A percentile compares a stretch with the other conserved stretches of the same genome.
Conservation (phyloP, 2,329 filamentous ascomycete species). For the Xenosphaeropsis pyriputrescens region DNA sequence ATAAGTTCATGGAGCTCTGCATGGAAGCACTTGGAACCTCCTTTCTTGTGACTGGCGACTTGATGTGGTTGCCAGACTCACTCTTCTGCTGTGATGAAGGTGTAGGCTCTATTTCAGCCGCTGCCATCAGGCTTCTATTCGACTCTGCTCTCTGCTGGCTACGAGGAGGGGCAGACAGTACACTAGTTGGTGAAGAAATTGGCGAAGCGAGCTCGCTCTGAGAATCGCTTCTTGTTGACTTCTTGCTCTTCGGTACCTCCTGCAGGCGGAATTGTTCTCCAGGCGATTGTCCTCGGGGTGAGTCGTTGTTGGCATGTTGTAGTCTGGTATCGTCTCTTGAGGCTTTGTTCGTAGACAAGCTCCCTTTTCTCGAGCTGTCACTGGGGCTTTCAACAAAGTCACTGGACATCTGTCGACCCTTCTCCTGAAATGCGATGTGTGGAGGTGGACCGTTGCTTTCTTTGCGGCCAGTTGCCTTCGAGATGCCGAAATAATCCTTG, state of each 20-base stretch:
- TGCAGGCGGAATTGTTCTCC: slow-evolving; percentile 62
- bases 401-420: slow-evolving; percentile 50
- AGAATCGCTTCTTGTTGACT: slow-evolving; percentile 20
- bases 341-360: background rate
- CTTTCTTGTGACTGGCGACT: slow-evolving; percentile 45
- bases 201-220: slow-evolving; percentile 19
- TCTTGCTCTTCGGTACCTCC: slow-evolving; percentile 58
- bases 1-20: slow-evolving; percentile 12
- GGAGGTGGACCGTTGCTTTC: slow-evolving; percentile 49
- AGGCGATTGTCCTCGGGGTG: slow-evolving; percentile 6
- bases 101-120: slow-evolving; percentile 21
- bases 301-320: slow-evolving; percentile 14
- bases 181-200: slow-evolving; percentile 1
- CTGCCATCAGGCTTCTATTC: slow-evolving; percentile 9
- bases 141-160: slow-evolving; percentile 10
- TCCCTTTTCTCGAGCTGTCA: slow-evolving; percentile 22
- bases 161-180: slow-evolving; percentile 7
- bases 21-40: slow-evolving; percentile 28
- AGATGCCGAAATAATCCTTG: slow-evolving; percentile 40
- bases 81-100: slow-evolving; percentile 24
- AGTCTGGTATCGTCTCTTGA: slow-evolving; percentile 11
- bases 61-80: slow-evolving; percentile 34
- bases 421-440: slow-evolving; percentile 89
- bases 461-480: slow-evolving; percentile 23
- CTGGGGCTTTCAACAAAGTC: slow-evolving; percentile 41